Conservation (phyloP, 2,329 filamentous ascomycete genomes). For the Sporothrix protearum region DNA sequence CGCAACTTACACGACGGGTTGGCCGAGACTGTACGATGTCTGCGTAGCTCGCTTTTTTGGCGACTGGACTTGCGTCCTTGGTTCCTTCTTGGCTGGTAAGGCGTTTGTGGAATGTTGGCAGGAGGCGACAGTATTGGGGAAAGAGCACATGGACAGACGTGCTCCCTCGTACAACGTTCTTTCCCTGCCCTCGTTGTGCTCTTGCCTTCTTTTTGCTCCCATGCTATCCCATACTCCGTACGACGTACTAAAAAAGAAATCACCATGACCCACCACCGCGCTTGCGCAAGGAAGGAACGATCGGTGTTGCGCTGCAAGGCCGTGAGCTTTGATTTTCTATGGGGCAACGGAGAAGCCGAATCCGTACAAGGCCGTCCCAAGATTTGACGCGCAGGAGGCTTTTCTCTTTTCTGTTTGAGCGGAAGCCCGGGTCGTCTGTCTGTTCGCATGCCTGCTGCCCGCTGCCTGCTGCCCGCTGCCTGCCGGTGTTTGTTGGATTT, state of each 20-base stretch:
- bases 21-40: conserved; percentile 5
- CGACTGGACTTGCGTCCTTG: background rate
- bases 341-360: background rate
- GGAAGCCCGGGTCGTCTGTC: background rate
- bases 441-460: background rate
- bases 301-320: background rate
- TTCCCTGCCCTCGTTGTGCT: background rate
- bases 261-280: background rate
- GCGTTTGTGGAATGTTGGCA: background rate
- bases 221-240: too few relatives aligned
- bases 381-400: background rate
- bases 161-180: background rate
- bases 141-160: background rate
- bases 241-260: too few relatives aligned
- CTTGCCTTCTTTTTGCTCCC: background rate
- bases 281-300: conserved; percentile 6
- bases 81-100: background rate
- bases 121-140: background rate
- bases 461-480: background rate
- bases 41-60: conserved; percentile 7
- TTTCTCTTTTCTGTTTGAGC: too few relatives aligned
- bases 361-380: background rate
- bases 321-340: background rate
- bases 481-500: too few relatives aligned
- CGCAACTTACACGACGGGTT: background rate